Percentiles rank a stretch among this genome's conserved stretches.
phyloP scores from a whole-genome alignment of 2,329 filamentous ascomycete genomes.

The Cadophora gregata region DNA sequence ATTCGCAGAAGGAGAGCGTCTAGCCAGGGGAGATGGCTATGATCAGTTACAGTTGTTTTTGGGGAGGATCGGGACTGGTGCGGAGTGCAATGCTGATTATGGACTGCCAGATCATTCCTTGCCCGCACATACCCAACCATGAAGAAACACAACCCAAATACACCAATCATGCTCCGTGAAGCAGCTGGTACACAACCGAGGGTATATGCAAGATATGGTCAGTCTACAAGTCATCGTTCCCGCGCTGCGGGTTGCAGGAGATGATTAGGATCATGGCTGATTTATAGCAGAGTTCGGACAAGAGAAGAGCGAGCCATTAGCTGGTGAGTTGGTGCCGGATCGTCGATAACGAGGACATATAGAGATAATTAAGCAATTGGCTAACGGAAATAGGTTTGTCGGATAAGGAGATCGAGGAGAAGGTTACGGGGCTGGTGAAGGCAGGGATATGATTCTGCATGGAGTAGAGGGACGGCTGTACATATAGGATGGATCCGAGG shows the following conservation, averaged over 20 bases:
- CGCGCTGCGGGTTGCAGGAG: slow-evolving; percentile 4
- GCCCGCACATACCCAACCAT: slow-evolving; percentile 93
- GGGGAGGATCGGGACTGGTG: neutral
- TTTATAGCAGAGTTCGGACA: slow-evolving; percentile 63
- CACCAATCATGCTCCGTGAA: slow-evolving; percentile 93
- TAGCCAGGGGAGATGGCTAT: neutral
- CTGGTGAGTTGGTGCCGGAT: slow-evolving; percentile 52
- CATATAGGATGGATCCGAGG: slow-evolving; percentile 13
- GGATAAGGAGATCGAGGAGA: slow-evolving; percentile 74
- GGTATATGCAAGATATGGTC: slow-evolving; percentile 93
- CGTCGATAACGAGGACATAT: neutral
- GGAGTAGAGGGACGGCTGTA: neutral
- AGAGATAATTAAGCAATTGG: slow-evolving; percentile 15
- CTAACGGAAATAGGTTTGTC: slow-evolving; percentile 58
- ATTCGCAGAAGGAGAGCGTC: neutral
- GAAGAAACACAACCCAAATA: slow-evolving; percentile 98
- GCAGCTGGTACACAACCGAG: slow-evolving; percentile 82
- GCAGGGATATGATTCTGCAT: slow-evolving; percentile 27
- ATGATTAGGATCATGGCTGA: slow-evolving; percentile 14
- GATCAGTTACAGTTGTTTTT: neutral
- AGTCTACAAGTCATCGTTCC: slow-evolving; percentile 41
- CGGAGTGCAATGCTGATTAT: neutral
- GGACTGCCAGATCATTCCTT: slow-evolving; percentile 75
- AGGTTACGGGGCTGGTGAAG: slow-evolving; percentile 68
- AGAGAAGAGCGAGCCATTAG: slow-evolving; percentile 68